phyloP scores from a whole-genome alignment of 352 stramenopile species.

The Phytophthora meadii region DNA sequence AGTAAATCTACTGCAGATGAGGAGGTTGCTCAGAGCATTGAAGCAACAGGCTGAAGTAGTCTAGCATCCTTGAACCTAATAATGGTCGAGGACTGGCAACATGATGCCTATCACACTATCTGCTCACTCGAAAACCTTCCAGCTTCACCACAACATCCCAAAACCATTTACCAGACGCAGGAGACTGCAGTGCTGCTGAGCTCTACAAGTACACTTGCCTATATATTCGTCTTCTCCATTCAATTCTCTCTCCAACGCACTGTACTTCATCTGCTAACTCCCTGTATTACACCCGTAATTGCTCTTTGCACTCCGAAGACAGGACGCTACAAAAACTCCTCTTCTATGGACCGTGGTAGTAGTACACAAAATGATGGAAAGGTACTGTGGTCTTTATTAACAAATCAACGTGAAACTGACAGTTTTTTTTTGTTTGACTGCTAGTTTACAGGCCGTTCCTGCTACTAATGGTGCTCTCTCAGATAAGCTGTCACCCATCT shows the following conservation, averaged over 20 bases:
- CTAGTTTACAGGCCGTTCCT: conserved; percentile 6
- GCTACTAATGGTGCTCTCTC: conserved; percentile 6
- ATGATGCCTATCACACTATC: no score
- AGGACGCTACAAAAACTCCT: conserved; percentile 15
- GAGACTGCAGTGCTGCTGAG: conserved; percentile 63
- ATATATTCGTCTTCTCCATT: not conserved
- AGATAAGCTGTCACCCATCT: conserved; percentile 47
- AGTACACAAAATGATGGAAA: no score
- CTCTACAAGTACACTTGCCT: conserved; percentile 48
- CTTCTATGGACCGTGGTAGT: no score
- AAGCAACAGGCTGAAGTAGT: no score
- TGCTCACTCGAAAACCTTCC: no score
- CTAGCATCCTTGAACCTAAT: no score
- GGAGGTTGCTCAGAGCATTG: no score
- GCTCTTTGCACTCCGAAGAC: conserved; percentile 37
- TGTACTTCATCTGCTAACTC: conserved; percentile 1
- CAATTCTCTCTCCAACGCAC: not conserved
- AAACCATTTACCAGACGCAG: conserved; percentile 37
- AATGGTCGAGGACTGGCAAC: no score
- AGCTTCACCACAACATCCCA: no score
- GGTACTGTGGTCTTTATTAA: not conserved
- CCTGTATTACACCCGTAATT: not conserved
- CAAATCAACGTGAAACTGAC: not conserved
- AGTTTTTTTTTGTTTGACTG: not conserved
- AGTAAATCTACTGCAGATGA: no score